Base-by-base conservation (phyloP, 2,329 filamentous ascomycete species). In the Gnomoniopsis sp. region DNA sequence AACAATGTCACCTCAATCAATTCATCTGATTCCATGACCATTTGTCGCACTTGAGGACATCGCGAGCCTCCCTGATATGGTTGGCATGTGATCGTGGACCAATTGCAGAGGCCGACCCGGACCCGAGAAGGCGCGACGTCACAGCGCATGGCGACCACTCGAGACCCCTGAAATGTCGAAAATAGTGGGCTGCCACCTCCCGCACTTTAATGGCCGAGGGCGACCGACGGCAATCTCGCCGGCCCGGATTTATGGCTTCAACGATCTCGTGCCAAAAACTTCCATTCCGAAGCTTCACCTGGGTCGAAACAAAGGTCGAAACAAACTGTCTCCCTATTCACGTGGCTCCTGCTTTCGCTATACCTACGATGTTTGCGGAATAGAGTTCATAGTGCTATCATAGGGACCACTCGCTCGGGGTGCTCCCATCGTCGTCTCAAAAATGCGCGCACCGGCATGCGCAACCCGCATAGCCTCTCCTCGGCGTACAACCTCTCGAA, bases 391-490 rank as follows among this genome's bases (percentile, higher is more conserved):
- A 23, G 26, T 44, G 36, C 38, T 6, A 34, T 19, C 3, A 51
- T 47, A 50, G 26, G 36, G 38, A 26, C 30, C 46, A 17, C 4
- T 26, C 19, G 38, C 30, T 26, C 41, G 41, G 14, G 14, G 14
- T 41, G 6, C 22, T 47, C 12, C 21, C 41, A 30, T 8, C 8
- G 26, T 30, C 26, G 8, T 30, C 38, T 36, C 48, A 34, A 49
- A 43, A 57, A 62, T 62, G 60, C 60, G 58, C 54, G 41, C 51
- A 26, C 60, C 58, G 50, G 47, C 54, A 30, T 55, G 60, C 58
- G 58, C 60, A 48, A 36, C 48, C 50, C 54, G 54, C 38, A 8
- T 49, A 15, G 36, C 51, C 55, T 21, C 22, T 49, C 47, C 51
- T 52, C 53, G 49, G 36, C 49, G 57, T 19, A 44, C 49, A 6